Conservation (phyloP, 805 yeast genomes). For the Yamadazyma sp. region DNA sequence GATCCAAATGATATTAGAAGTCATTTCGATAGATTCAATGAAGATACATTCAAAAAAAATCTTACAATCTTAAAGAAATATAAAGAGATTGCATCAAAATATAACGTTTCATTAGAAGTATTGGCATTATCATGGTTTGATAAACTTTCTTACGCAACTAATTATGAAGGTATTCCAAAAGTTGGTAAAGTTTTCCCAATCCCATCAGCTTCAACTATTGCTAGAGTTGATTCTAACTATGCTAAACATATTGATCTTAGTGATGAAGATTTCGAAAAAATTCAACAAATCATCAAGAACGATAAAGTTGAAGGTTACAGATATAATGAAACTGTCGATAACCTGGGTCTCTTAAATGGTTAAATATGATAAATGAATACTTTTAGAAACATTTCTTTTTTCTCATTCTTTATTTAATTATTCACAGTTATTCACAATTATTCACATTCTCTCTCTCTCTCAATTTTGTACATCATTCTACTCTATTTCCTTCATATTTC, state of each 20-base stretch:
- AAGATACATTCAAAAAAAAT: slow-evolving; percentile 57
- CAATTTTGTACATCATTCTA: too few relatives aligned
- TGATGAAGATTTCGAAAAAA: slow-evolving; percentile 52
- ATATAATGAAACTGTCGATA: background rate
- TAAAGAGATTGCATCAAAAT: background rate
- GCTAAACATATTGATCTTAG: slow-evolving; percentile 42
- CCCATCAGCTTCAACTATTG: slow-evolving; percentile 67
- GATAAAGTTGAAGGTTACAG: background rate
- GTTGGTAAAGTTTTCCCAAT: slow-evolving; percentile 68
- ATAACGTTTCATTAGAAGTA: background rate
- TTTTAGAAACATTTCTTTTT: too few relatives aligned
- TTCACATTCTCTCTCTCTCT: too few relatives aligned
- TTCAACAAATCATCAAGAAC: slow-evolving; percentile 27
- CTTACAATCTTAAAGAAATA: slow-evolving; percentile 46
- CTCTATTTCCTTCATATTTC: too few relatives aligned
- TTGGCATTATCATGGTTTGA: slow-evolving; percentile 38
- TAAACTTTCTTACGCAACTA: slow-evolving; percentile 64
- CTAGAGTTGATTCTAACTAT: slow-evolving; percentile 61
- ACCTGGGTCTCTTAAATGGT: background rate
- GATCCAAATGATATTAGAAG: slow-evolving; percentile 4
- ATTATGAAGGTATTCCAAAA: slow-evolving; percentile 37
- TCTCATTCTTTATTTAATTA: too few relatives aligned
- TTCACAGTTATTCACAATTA: too few relatives aligned
- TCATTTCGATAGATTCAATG: slow-evolving; percentile 45
- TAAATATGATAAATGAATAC: too few relatives aligned